phyloP scores from a whole-genome alignment of 2,329 filamentous ascomycete species.

The Clonostachys rhizophaga region DNA sequence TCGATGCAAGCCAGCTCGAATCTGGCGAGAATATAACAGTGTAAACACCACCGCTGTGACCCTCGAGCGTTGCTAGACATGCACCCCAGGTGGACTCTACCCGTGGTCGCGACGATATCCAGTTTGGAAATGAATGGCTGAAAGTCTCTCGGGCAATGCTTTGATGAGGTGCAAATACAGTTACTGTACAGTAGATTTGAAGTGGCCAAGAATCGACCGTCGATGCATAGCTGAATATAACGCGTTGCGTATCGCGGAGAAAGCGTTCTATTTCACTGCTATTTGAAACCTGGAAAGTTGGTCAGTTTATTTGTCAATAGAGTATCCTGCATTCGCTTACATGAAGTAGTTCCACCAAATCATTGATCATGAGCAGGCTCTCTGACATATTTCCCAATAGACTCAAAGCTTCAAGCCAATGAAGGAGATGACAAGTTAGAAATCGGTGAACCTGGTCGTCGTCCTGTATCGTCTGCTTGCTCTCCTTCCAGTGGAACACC shows the following conservation, averaged over 20 bases:
- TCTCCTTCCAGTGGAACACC: not conserved
- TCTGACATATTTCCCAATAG: not conserved
- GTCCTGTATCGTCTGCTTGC: not conserved
- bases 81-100: too few species aligned
- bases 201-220: not conserved
- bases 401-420: not conserved
- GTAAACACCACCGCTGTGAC: fast-evolving
- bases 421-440: not conserved
- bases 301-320: not conserved
- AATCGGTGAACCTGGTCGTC: not conserved
- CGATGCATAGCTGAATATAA: not conserved
- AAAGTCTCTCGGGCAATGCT: not conserved
- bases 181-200: not conserved
- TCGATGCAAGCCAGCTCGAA: not conserved
- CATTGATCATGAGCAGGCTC: not conserved
- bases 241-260: not conserved
- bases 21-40: not conserved
- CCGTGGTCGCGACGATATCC: too few species aligned
- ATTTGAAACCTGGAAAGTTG: not conserved
- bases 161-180: not conserved
- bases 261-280: not conserved
- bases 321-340: not conserved
- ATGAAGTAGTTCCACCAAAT: not conserved
- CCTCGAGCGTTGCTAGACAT: too few species aligned
- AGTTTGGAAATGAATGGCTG: too few species aligned